phyloP scores from a whole-genome alignment of 225 moss, liverwort and hornwort genomes.

The Rhytidiadelphus loreus region DNA sequence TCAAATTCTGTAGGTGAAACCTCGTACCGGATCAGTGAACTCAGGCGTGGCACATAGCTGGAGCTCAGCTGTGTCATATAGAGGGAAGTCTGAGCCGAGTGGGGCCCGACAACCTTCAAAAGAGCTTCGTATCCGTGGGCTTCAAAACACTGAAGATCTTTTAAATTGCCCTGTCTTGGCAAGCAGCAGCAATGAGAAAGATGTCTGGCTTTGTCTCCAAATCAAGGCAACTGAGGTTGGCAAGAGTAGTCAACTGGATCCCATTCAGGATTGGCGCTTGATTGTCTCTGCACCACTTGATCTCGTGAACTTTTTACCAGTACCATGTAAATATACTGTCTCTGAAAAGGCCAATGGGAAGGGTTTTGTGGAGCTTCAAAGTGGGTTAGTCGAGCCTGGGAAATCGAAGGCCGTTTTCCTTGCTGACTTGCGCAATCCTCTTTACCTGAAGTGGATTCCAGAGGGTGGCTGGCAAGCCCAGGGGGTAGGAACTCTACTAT shows the following conservation, averaged over 20 bases:
- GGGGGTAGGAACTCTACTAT: conserved; percentile 27
- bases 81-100: conserved; percentile 31
- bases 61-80: conserved; percentile 60
- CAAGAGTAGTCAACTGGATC: conserved; percentile 47
- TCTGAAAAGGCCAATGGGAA: conserved; percentile 46
- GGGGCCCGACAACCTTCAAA: conserved; percentile 9
- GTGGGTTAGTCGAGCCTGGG: conserved; percentile 59
- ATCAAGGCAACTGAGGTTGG: conserved; percentile 68
- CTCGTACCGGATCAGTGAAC: conserved; percentile 27
- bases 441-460: conserved; percentile 70
- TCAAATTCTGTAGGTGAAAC: conserved; percentile 47
- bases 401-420: conserved; percentile 44
- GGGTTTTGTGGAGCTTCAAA: conserved; percentile 39
- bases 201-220: conserved; percentile 73
- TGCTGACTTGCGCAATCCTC: conserved; percentile 52
- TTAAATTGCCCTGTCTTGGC: conserved; percentile 39
- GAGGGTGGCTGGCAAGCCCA: conserved; percentile 78
- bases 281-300: conserved; percentile 62
- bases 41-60: conserved; percentile 34
- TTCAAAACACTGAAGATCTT: conserved; percentile 58
- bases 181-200: conserved; percentile 40
- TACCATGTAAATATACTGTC: conserved; percentile 58
- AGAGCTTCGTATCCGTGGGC: conserved; percentile 56
- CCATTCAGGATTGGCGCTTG: conserved; percentile 75
- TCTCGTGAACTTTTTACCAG: conserved; percentile 65